These are phyloP conservation scores for Xylariales sp. DNA, from an alignment of 2,329 filamentous ascomycete species.

Conservation along the genomic window DNA sequence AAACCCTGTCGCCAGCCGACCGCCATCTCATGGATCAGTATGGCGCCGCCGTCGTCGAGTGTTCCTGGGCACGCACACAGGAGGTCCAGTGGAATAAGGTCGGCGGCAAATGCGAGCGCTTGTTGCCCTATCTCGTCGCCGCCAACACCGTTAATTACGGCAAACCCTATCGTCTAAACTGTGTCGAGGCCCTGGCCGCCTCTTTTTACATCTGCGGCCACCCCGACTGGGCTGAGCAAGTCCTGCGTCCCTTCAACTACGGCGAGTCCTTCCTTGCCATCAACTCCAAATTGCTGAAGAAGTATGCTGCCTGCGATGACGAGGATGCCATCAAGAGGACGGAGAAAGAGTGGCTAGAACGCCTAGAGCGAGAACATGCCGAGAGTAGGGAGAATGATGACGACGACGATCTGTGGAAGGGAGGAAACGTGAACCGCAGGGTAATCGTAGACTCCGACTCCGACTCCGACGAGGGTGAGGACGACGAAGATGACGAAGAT, in stretches of 20 bases:
- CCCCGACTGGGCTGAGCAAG: conserved; percentile 86
- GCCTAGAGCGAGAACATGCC: conserved; percentile 89
- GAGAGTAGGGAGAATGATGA: conserved; percentile 77
- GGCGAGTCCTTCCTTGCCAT: conserved; percentile 90
- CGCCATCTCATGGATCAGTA: conserved; percentile 83
- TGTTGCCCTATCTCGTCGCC: conserved; percentile 94
- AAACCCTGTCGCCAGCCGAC: conserved; percentile 85
- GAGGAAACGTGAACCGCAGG: conserved; percentile 84
- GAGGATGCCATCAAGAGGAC: conserved; percentile 86
- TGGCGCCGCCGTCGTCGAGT: conserved; percentile 96
- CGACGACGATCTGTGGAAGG: conserved; percentile 85
- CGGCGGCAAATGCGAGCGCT: conserved; percentile 89
- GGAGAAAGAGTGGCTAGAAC: conserved; percentile 87
- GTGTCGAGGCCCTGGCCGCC: conserved; percentile 92
- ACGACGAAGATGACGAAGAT: conserved; percentile 54
- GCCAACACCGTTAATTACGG: conserved; percentile 98
- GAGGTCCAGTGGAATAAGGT: conserved; percentile 94
- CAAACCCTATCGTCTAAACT: conserved; percentile 93
- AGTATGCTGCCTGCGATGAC: conserved; percentile 85
- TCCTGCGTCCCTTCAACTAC: conserved; percentile 88
- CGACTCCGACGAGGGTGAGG: conserved; percentile 59
- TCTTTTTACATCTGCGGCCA: conserved; percentile 95
- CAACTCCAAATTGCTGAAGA: conserved; percentile 82
- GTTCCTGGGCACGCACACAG: conserved; percentile 91
- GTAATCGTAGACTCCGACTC: conserved; percentile 60